These are phyloP conservation scores for Wickerhamiella lipophila DNA, from an alignment of 805 yeast genomes.

Conservation along the genomic window DNA sequence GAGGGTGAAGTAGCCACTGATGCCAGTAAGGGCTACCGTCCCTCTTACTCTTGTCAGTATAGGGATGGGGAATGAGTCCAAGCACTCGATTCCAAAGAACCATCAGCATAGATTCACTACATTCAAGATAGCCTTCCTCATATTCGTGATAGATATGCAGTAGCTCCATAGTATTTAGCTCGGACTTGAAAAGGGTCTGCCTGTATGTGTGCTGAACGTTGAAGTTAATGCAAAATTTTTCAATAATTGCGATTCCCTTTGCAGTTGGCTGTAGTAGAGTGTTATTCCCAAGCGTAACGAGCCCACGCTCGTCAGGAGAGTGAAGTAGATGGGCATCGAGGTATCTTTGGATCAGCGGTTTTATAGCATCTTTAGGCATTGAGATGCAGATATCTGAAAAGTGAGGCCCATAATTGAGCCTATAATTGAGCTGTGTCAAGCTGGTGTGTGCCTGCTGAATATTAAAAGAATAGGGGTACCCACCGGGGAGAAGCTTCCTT, in stretches of 20 bases:
- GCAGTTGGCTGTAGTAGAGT: conserved; percentile 67
- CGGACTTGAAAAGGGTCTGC: conserved; percentile 34
- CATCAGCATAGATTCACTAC: conserved; percentile 49
- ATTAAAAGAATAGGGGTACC: not conserved
- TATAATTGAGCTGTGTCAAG: not conserved
- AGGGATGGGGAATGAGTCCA: conserved; percentile 42
- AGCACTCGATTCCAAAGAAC: conserved; percentile 49
- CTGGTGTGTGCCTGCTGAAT: not conserved
- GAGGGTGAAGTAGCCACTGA: conserved; percentile 74
- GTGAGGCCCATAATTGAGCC: not conserved
- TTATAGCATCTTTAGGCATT: not conserved
- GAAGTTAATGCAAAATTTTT: conserved; percentile 49
- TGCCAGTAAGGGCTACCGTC: conserved; percentile 47
- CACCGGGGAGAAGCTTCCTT: not conserved
- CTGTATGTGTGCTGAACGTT: conserved; percentile 30
- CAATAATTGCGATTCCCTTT: conserved; percentile 67
- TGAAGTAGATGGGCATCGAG: conserved; percentile 5
- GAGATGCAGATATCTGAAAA: not conserved
- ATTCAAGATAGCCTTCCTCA: conserved; percentile 41
- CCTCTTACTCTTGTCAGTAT: not conserved
- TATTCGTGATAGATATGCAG: conserved; percentile 54
- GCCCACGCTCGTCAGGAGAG: not conserved
- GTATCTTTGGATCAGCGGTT: not conserved
- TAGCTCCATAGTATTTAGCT: conserved; percentile 59
- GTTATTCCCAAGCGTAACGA: not conserved